Evolutionary conservation across 1,139 yeast genomes (phyloP).

Genomic region (Saccharomyces hybrid): DNA sequence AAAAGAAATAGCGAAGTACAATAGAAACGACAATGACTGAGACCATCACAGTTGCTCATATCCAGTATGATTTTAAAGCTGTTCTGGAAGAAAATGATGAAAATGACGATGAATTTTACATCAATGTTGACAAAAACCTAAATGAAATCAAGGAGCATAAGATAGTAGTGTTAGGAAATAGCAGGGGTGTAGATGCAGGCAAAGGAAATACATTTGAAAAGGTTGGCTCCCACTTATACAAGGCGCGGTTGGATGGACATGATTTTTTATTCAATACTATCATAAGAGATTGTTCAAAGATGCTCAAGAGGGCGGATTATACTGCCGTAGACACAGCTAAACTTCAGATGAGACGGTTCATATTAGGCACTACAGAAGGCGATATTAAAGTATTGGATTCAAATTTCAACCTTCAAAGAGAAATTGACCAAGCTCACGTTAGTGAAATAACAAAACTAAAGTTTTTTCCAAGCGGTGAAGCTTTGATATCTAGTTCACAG

Average conservation of each 20-base stretch:
- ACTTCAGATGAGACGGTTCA: constrained; percentile 9
- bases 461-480: constrained; percentile 57
- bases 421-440: constrained; percentile 39
- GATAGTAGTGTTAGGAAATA: constrained; percentile 2
- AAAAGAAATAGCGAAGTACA: neutral
- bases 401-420: constrained; percentile 12
- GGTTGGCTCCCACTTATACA: constrained; percentile 5
- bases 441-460: constrained; percentile 36
- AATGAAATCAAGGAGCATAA: constrained; percentile 30
- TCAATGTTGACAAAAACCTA: constrained; percentile 32
- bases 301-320: constrained; percentile 4
- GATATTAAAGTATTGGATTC: constrained; percentile 26
- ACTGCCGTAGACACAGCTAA: constrained; percentile 8
- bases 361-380: constrained; percentile 43
- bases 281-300: constrained; percentile 2
- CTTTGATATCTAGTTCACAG: constrained; percentile 45
- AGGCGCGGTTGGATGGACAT: constrained; percentile 12
- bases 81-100: constrained; percentile 35
- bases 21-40: neutral
- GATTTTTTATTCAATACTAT: constrained; percentile 14
- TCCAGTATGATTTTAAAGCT: constrained; percentile 40
- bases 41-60: constrained; percentile 14
- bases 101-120: constrained; percentile 35
- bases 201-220: constrained; percentile 11
- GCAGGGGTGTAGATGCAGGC: constrained; percentile 9